A percentile compares a stretch with the other conserved stretches of the same genome.
Conservation (phyloP, 208 protist species). For the Trypanosoma boissoni region DNA sequence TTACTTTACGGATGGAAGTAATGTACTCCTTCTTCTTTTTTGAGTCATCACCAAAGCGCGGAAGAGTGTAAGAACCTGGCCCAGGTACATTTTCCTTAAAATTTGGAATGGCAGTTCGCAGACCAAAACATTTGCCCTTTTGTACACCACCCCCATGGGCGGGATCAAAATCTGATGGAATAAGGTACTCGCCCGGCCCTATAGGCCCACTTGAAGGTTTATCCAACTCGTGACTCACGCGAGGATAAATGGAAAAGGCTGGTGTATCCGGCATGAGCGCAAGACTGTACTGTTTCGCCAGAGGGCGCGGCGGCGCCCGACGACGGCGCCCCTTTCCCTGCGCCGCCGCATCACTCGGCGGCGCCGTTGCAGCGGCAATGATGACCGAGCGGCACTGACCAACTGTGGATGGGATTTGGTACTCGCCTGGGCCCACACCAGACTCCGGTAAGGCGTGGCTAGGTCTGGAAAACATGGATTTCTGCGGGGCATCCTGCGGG, state of each 20-base stretch:
- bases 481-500: slow-evolving; percentile 32
- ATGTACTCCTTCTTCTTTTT: slow-evolving; percentile 31
- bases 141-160: slow-evolving; percentile 25
- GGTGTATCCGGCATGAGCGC: slow-evolving; percentile 57
- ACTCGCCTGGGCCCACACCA: slow-evolving; percentile 54
- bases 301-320: background rate
- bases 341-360: too few species aligned
- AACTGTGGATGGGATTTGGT: slow-evolving; percentile 56
- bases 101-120: slow-evolving; percentile 34
- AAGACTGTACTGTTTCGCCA: slow-evolving; percentile 75
- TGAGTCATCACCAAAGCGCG: slow-evolving; percentile 47
- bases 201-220: slow-evolving; percentile 26
- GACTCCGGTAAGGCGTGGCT: background rate
- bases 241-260: slow-evolving; percentile 42
- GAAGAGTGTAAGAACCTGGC: slow-evolving; percentile 41
- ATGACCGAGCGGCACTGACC: slow-evolving; percentile 50
- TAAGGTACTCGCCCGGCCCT: slow-evolving; percentile 46
- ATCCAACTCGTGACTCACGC: slow-evolving; percentile 36
- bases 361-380: background rate
- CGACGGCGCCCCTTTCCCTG: slow-evolving; percentile 1
- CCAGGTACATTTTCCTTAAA: slow-evolving; percentile 41
- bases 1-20: slow-evolving; percentile 26
- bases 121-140: slow-evolving; percentile 55
- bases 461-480: slow-evolving; percentile 47
- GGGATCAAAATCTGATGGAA: slow-evolving; percentile 50